These are phyloP conservation scores for Nakaseomyces sp. DNA, from an alignment of 1,139 yeast genomes.

Conservation along the genomic window DNA sequence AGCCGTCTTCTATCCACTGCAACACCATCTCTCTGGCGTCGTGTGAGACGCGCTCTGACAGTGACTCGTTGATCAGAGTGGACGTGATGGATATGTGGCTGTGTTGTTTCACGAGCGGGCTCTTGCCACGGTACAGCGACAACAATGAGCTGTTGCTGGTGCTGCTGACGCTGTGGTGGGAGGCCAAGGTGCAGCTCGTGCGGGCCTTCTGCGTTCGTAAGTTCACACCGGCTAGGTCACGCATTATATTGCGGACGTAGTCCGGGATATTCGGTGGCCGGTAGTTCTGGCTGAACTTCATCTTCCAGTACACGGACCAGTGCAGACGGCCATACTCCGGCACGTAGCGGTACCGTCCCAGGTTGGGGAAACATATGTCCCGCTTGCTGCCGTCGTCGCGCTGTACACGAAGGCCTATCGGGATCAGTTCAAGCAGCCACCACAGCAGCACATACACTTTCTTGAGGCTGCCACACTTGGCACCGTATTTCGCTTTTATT, in stretches of 20 bases:
- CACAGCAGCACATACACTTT: constrained; percentile 30
- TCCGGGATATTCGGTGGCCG: constrained; percentile 40
- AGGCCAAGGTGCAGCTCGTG: background rate
- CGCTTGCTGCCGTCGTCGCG: constrained; percentile 41
- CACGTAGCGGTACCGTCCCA: constrained; percentile 43
- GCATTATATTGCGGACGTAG: constrained; percentile 24
- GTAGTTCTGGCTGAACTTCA: constrained; percentile 40
- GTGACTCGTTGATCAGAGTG: background rate
- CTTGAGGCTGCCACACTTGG: background rate
- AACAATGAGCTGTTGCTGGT: background rate
- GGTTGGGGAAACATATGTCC: constrained; percentile 42
- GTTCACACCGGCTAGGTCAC: constrained; percentile 24
- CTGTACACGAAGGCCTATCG: constrained; percentile 45
- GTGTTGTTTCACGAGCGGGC: background rate
- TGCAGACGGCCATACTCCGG: constrained; percentile 44
- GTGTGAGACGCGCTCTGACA: background rate
- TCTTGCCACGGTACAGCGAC: constrained; percentile 1
- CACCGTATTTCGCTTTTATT: background rate
- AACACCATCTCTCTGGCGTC: constrained; percentile 27
- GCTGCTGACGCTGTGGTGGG: background rate
- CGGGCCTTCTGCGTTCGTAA: constrained; percentile 10
- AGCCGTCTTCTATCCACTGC: constrained; percentile 28
- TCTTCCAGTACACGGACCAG: constrained; percentile 55
- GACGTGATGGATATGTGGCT: constrained; percentile 2
- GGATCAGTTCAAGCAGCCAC: constrained; percentile 57